A percentile compares a stretch with the other conserved stretches of the same genome.
Evolutionary conservation across 495 filamentous ascomycete genomes (phyloP).

Genomic region (Geopyxis carbonaria): DNA sequence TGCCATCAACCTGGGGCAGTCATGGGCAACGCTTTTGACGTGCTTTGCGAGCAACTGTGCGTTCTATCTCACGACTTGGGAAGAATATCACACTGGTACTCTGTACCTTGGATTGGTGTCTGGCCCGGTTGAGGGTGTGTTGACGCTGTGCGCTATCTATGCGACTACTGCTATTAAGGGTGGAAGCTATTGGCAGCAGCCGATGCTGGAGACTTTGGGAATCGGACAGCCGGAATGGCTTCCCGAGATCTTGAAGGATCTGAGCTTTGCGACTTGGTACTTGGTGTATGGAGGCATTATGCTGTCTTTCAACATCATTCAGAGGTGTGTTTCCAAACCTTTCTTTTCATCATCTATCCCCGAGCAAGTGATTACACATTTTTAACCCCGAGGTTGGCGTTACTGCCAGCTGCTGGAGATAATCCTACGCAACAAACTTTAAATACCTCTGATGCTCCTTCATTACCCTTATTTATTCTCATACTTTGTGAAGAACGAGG

Average conservation of each 20-base stretch:
- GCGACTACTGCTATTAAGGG: constrained; percentile 70
- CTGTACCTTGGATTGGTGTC: constrained; percentile 84
- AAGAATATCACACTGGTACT: constrained; percentile 95
- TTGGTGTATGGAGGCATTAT: constrained; percentile 77
- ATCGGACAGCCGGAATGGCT: constrained; percentile 46
- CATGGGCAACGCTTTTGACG: constrained; percentile 70
- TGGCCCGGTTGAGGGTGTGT: constrained; percentile 85
- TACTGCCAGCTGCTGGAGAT: neutral
- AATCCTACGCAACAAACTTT: neutral
- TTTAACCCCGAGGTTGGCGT: neutral
- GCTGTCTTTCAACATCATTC: constrained; percentile 63
- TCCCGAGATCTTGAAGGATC: constrained; percentile 49
- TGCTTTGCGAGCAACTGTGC: constrained; percentile 51
- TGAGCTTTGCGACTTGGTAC: constrained; percentile 82
- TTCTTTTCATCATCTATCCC: neutral
- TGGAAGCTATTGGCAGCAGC: constrained; percentile 80
- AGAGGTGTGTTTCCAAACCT: constrained; percentile 30
- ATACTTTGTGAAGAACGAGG: no score
- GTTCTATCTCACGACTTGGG: constrained; percentile 98
- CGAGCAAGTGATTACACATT: no score
- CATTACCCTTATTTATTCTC: neutral
- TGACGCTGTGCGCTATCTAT: constrained; percentile 69
- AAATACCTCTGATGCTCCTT: constrained; percentile 5
- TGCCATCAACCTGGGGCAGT: constrained; percentile 80
- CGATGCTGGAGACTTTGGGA: constrained; percentile 56